Conservation (phyloP, 306 rosid genomes). For the Senna tora region DNA sequence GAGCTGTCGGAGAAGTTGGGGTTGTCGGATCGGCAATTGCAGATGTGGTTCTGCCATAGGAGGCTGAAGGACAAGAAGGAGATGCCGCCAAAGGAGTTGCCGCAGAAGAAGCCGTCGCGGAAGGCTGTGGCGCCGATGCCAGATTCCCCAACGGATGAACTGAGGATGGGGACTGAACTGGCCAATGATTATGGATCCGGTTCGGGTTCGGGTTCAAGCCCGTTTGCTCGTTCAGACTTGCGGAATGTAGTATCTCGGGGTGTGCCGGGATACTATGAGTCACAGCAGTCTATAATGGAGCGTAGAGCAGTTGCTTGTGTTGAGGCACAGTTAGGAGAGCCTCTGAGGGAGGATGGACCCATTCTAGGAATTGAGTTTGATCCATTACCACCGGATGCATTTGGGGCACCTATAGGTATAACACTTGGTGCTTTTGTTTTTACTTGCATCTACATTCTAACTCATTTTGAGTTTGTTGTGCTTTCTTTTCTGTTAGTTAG, state of each 20-base stretch:
- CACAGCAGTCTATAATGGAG: constrained; percentile 75
- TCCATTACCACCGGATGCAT: constrained; percentile 95
- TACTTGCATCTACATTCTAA: constrained; percentile 3
- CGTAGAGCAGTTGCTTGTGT: constrained; percentile 89
- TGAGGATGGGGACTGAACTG: constrained; percentile 55
- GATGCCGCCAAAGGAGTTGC: constrained; percentile 58
- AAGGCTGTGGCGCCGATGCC: constrained; percentile 51
- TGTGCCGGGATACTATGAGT: constrained; percentile 63
- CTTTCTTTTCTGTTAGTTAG: constrained; percentile 15
- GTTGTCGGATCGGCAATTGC: constrained; percentile 95
- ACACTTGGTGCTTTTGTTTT: constrained; percentile 22
- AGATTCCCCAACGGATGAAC: constrained; percentile 73
- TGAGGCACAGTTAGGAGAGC: constrained; percentile 93
- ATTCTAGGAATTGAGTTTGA: constrained; percentile 91
- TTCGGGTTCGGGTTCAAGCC: constrained; percentile 93
- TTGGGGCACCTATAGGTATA: constrained; percentile 90
- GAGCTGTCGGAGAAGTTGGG: constrained; percentile 89
- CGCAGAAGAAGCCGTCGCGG: constrained; percentile 51
- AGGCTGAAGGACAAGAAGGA: constrained; percentile 97
- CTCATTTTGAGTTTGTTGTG: constrained; percentile 29
- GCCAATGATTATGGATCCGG: constrained; percentile 90
- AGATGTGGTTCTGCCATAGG: constrained; percentile 99
- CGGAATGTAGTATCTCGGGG: constrained; percentile 57
- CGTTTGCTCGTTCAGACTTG: constrained; percentile 59
- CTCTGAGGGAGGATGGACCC: constrained; percentile 93